Evolutionary conservation across 352 stramenopile species (phyloP), one percentile per base, ranked within the genome.

Genomic region (Nothophytophthora sp.): DNA sequence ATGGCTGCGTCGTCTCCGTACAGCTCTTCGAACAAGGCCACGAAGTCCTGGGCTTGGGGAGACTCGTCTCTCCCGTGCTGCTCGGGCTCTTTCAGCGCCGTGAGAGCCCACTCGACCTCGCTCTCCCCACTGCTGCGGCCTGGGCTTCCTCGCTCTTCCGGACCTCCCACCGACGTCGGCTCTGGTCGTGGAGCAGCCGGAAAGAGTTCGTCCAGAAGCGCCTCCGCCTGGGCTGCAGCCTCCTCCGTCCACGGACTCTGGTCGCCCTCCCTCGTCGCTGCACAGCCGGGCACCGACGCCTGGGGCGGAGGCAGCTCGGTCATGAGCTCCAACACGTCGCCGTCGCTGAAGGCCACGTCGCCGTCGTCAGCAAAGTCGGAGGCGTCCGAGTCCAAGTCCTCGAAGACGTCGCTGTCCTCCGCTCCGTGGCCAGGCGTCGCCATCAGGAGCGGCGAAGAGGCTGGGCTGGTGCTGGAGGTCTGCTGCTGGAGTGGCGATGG

Each of bases 261-360:
- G n/a, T n/a, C n/a, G n/a, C n/a, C n/a, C n/a, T n/a, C n/a, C n/a
- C n/a, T n/a, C n/a, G n/a, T n/a, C n/a, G n/a, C n/a, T n/a, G n/a
- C n/a, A n/a, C n/a, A n/a, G n/a, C n/a, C n/a, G n/a, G n/a, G n/a
- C n/a, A n/a, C n/a, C n/a, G n/a, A n/a, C n/a, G n/a, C n/a, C 37
- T 50, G 48, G 22, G 10, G 37, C 6, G 53, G 46, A 24, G 38
- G 48, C 15, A 48, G 34, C 33, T 32, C 62, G 9, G 44, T 27
- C 60, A 82, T 69, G 39, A 87, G 70, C n/a, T 75, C 60, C 20
- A 87, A 37, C 18, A 82, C 45, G 25, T 76, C 67, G 23, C 75
- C 62, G 25, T 87, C 70, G 1, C 62, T 81, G 39, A 74, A 69
- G 13, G 24, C 36, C 18, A 39, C 50, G 12, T 63, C 44, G 1